These are phyloP conservation scores for Graphiopsis chlorocephala DNA, from an alignment of 2,329 filamentous ascomycete species.

Conservation along the genomic window DNA sequence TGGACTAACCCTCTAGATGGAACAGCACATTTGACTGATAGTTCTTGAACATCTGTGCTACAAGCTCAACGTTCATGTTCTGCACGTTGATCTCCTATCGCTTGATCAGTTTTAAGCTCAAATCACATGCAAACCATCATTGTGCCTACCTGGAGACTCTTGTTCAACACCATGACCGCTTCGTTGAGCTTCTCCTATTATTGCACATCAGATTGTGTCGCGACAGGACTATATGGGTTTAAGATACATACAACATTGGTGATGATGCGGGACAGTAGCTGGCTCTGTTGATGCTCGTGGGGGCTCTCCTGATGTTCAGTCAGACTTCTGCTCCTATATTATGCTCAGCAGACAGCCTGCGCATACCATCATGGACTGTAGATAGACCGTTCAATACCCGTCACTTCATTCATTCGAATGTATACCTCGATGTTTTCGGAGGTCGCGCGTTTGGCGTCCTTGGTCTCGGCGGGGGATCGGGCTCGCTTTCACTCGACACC, in stretches of 20 bases:
- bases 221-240: neutral
- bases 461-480: neutral
- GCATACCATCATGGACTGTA: neutral
- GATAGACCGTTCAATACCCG: neutral
- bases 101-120: neutral
- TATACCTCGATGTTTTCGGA: neutral
- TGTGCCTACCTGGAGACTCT: constrained; percentile 70
- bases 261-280: constrained; percentile 91
- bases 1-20: constrained; percentile 78
- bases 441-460: constrained; percentile 2
- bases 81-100: constrained; percentile 93
- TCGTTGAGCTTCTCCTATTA: constrained; percentile 93
- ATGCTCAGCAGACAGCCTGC: neutral
- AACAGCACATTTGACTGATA: constrained; percentile 98
- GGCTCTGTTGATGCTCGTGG: constrained; percentile 94
- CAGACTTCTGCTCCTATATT: neutral
- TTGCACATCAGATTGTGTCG: constrained; percentile 8
- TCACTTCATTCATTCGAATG: neutral
- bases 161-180: constrained; percentile 88
- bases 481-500: constrained; percentile 6
- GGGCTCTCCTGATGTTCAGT: constrained; percentile 71
- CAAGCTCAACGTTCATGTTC: constrained; percentile 98
- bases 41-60: constrained; percentile 99
- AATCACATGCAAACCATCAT: neutral
- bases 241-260: constrained; percentile 76